Evolutionary conservation across 1,139 yeast species (phyloP).

Genomic region (Suhomyces atakaporum): DNA sequence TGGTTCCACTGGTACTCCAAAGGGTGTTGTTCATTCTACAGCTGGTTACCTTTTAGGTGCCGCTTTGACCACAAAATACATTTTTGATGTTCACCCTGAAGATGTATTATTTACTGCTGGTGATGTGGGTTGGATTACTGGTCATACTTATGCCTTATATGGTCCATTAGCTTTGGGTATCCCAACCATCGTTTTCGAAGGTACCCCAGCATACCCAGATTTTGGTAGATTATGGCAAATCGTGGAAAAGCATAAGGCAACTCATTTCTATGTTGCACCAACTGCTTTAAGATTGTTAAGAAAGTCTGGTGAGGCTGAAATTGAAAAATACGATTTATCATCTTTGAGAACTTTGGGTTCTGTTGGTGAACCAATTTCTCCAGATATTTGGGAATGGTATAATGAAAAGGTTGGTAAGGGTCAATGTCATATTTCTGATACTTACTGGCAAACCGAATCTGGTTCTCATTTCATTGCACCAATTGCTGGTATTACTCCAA

Average conservation of each 20-base stretch:
- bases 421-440: slow-evolving; percentile 85
- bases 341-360: slow-evolving; percentile 94
- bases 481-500: slow-evolving; percentile 89
- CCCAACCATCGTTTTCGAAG: slow-evolving; percentile 91
- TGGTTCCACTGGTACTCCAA: slow-evolving; percentile 97
- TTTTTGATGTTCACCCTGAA: slow-evolving; percentile 86
- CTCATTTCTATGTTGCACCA: slow-evolving; percentile 98
- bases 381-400: slow-evolving; percentile 99
- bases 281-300: slow-evolving; percentile 94
- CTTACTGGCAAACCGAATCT: slow-evolving; percentile 99
- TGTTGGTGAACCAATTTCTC: slow-evolving; percentile 98
- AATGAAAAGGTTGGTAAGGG: slow-evolving; percentile 87
- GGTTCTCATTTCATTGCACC: slow-evolving; percentile 97
- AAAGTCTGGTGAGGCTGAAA: slow-evolving; percentile 87
- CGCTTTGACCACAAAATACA: slow-evolving; percentile 88
- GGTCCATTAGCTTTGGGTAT: slow-evolving; percentile 91
- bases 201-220: slow-evolving; percentile 97
- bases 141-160: slow-evolving; percentile 93
- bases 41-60: slow-evolving; percentile 96
- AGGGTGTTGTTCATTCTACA: slow-evolving; percentile 95
- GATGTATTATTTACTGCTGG: slow-evolving; percentile 96
- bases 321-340: slow-evolving; percentile 82
- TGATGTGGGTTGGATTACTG: slow-evolving; percentile 99
- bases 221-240: slow-evolving; percentile 97
- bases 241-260: slow-evolving; percentile 87